These are phyloP conservation scores for Jamesozyma piceae DNA, from an alignment of 805 yeast species.

Conservation along the genomic window DNA sequence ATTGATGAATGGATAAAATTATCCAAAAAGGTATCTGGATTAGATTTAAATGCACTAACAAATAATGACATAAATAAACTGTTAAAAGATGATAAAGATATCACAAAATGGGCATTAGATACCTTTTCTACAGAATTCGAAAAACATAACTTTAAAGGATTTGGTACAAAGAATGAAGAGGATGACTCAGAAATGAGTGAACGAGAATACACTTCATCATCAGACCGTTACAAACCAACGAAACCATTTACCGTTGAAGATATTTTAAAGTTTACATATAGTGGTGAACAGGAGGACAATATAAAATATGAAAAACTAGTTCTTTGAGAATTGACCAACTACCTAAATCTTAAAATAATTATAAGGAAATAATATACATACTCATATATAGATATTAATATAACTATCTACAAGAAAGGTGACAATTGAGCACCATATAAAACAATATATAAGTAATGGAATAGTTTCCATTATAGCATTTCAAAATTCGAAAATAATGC, in stretches of 20 bases:
- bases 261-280: constrained; percentile 37
- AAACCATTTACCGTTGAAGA: constrained; percentile 32
- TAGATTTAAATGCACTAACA: constrained; percentile 22
- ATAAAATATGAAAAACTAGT: background rate
- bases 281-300: constrained; percentile 27
- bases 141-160: constrained; percentile 52
- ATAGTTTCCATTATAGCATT: background rate
- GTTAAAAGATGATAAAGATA: constrained; percentile 45
- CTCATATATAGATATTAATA: background rate
- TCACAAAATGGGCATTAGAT: constrained; percentile 59
- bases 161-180: constrained; percentile 1
- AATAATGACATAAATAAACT: constrained; percentile 20
- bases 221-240: constrained; percentile 22
- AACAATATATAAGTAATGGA: background rate
- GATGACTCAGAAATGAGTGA: constrained; percentile 31
- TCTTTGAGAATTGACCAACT: background rate
- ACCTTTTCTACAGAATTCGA: constrained; percentile 45
- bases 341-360: background rate
- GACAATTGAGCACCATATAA: background rate
- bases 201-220: constrained; percentile 65
- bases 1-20: constrained; percentile 74
- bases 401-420: background rate
- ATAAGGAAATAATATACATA: background rate
- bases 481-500: background rate
- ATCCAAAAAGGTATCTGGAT: constrained; percentile 31